These are phyloP conservation scores for Canavalia gladiata DNA, from an alignment of 306 rosid species.

Conservation along the genomic window DNA sequence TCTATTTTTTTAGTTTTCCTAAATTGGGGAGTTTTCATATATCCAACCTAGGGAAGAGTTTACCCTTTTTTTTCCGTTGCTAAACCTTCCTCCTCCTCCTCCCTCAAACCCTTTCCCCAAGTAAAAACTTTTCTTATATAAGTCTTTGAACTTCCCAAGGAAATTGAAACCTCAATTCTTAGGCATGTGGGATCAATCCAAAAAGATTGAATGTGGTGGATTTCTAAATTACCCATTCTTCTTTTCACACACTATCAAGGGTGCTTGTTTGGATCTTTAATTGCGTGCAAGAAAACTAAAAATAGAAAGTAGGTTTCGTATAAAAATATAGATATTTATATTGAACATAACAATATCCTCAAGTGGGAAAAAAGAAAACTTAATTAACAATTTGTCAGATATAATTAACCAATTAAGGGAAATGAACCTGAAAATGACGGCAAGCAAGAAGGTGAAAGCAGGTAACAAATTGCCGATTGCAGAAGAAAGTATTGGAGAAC, in stretches of 20 bases:
- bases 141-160: neutral
- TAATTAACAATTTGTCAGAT: neutral
- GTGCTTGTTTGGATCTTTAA: neutral
- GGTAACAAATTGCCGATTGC: constrained; percentile 88
- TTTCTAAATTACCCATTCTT: neutral
- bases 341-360: neutral
- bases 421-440: constrained; percentile 79
- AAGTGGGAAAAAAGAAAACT: neutral
- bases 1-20: no score
- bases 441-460: constrained; percentile 89
- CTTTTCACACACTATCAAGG: neutral
- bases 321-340: no score
- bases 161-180: neutral
- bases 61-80: no score
- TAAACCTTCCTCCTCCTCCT: no score
- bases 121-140: neutral
- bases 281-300: constrained; percentile 21
- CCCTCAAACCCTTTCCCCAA: no score
- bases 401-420: neutral
- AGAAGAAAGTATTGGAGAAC: constrained; percentile 95
- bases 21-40: no score
- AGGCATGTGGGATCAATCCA: neutral
- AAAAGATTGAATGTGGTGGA: neutral
- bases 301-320: neutral
- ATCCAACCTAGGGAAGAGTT: no score